Base-by-base conservation (phyloP, 768 basidiomycete species). In the Phaeotremella skinneri region DNA sequence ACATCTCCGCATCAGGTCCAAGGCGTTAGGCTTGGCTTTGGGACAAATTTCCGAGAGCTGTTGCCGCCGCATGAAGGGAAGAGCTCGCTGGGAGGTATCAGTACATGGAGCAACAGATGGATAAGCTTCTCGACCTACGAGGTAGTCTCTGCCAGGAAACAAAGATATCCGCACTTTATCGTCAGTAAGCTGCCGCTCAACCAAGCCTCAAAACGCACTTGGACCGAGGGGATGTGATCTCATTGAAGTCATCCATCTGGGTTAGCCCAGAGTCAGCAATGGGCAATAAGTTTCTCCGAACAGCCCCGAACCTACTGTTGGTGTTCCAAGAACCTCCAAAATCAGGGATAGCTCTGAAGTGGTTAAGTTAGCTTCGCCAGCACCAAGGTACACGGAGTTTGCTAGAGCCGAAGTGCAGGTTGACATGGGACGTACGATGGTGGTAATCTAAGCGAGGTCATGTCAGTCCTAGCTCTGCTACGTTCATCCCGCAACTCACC, bases 161-260 rank as follows among this genome's bases (percentile, higher is more conserved):
- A 21, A n/a, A 20, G 34, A 20, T 34, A 58, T n/a, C 17, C 21
- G 34, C 49, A 52, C 16, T 25, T 54, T 52, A 20, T 32, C 39
- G 41, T 30, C 34, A 49, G 41, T 16, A 14, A 49, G 52, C 9
- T 21, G 11, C 11, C 32, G 25, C 23, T 45, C 23, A 6, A 13
- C 23, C 13, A 9, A 45, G 43, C 23, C 9, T 11, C 13, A 5
- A 3, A 26, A 68, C 72, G 63, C 49, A 77, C 74, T 75, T 76
- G 17, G 88, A 85, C 45, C 88, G 77, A 6, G 83, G 80, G 2
- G 89, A 88, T 20, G 86, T 89, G 71, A 94, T 94, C 4, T 90
- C 90, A 64, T 94, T 90, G 75, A 96, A 94, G 71, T 96, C 92
- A 68, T 96, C 93, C 71, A 96, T 85, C 7, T 17, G 88, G 86